A percentile compares a stretch with the other conserved stretches of the same genome.
These are phyloP conservation scores for Fusarium chaquense DNA, from an alignment of 2,329 filamentous ascomycete species.

Conservation along the genomic window DNA sequence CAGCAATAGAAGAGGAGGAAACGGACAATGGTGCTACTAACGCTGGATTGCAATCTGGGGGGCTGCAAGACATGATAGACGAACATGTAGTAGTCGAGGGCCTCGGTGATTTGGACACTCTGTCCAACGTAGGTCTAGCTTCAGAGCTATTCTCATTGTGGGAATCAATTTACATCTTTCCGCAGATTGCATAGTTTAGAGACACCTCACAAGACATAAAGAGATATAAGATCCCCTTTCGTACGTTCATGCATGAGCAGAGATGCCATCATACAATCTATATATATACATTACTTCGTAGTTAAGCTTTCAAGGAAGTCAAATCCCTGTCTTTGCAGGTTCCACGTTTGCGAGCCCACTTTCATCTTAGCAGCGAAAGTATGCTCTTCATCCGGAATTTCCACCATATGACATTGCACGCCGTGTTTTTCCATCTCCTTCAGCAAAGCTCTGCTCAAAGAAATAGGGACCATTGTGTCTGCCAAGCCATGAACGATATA, in stretches of 20 bases:
- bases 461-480: slow-evolving; percentile 4
- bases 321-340: not conserved
- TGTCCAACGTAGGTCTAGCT: not conserved
- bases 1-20: not conserved
- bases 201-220: no score
- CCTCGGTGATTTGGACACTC: not conserved
- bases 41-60: no score
- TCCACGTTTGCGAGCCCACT: not conserved
- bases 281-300: not conserved
- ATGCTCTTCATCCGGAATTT: slow-evolving; percentile 7
- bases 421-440: not conserved
- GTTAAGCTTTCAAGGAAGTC: not conserved
- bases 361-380: slow-evolving; percentile 7
- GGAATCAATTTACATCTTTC: not conserved
- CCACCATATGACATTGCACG: not conserved
- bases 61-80: no score
- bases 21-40: not conserved
- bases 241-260: no score
- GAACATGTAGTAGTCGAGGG: not conserved
- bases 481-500: not conserved
- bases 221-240: no score
- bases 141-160: not conserved
- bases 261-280: fast-evolving
- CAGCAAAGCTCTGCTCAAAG: not conserved
- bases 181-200: no score